These are phyloP conservation scores for Hemileccinum rubropunctum DNA, from an alignment of 768 basidiomycete genomes.

Conservation along the genomic window DNA sequence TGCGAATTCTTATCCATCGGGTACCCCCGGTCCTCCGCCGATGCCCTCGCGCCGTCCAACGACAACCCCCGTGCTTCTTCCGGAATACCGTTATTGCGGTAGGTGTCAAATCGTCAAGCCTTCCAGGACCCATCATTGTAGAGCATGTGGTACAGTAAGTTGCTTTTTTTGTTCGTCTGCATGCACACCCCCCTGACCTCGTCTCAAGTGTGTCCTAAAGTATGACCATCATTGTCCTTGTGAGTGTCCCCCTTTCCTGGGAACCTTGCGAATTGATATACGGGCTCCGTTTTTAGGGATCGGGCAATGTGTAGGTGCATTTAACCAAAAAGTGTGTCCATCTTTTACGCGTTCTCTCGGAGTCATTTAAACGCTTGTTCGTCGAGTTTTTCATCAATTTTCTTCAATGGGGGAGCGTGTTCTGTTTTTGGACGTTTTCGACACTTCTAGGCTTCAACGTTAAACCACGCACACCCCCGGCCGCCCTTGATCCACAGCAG, in stretches of 20 bases:
- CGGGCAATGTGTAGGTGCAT: conserved; percentile 91
- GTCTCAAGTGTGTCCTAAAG: conserved; percentile 66
- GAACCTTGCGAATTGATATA: not conserved
- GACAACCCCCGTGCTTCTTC: conserved; percentile 48
- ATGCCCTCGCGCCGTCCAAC: conserved; percentile 34
- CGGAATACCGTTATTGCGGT: conserved; percentile 66
- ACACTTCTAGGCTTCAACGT: conserved; percentile 58
- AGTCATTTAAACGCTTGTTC: not conserved
- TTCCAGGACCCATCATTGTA: conserved; percentile 75
- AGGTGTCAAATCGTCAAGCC: conserved; percentile 70
- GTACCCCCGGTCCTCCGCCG: conserved; percentile 9
- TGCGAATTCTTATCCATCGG: conserved; percentile 4
- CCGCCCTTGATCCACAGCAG: conserved; percentile 58
- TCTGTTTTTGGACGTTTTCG: conserved; percentile 59
- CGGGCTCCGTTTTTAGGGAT: conserved; percentile 54
- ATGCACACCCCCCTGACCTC: not conserved
- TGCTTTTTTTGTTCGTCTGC: not conserved
- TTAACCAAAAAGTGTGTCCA: conserved; percentile 74
- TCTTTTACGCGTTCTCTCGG: not conserved
- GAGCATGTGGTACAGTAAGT: conserved; percentile 77
- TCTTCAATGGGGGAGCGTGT: conserved; percentile 57
- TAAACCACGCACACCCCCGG: conserved; percentile 20
- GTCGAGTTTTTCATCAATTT: conserved; percentile 83
- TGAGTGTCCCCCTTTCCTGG: conserved; percentile 35
- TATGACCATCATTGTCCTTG: conserved; percentile 93